phyloP scores from a whole-genome alignment of 306 rosid genomes.

The Lathyrus tuberosus region DNA sequence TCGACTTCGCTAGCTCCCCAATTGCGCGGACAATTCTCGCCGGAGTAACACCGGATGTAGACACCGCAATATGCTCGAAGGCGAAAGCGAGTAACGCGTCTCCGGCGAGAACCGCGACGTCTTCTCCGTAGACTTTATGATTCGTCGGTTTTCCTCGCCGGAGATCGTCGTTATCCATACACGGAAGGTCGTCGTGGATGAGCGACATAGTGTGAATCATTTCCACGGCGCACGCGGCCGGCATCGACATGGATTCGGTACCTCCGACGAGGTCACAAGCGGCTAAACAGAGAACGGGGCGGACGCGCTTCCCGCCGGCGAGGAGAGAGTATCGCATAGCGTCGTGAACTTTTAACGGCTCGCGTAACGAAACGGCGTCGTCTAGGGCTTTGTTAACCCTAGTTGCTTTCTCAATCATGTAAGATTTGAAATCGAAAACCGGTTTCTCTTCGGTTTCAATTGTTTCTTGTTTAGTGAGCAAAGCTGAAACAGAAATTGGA shows the following conservation, averaged over 20 bases:
- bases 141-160: conserved; percentile 87
- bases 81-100: conserved; percentile 73
- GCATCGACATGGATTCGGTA: conserved; percentile 57
- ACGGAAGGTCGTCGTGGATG: conserved; percentile 88
- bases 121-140: conserved; percentile 86
- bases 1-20: conserved; percentile 64
- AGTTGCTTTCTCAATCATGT: conserved; percentile 54
- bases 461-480: conserved; percentile 58
- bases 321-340: conserved; percentile 85
- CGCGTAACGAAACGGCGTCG: conserved; percentile 52
- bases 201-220: conserved; percentile 94
- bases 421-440: conserved; percentile 59
- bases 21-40: conserved; percentile 54
- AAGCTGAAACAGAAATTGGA: conserved; percentile 42
- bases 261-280: conserved; percentile 89
- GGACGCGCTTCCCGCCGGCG: conserved; percentile 84
- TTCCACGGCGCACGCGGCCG: conserved; percentile 82
- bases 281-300: conserved; percentile 74
- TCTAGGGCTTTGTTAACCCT: conserved; percentile 64
- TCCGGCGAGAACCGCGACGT: conserved; percentile 79
- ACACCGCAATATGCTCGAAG: conserved; percentile 69
- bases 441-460: conserved; percentile 40
- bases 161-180: conserved; percentile 89
- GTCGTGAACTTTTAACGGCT: conserved; percentile 68
- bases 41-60: conserved; percentile 53